Base-by-base conservation (phyloP, 2,329 filamentous ascomycete species). In the Nemania bipapillata region DNA sequence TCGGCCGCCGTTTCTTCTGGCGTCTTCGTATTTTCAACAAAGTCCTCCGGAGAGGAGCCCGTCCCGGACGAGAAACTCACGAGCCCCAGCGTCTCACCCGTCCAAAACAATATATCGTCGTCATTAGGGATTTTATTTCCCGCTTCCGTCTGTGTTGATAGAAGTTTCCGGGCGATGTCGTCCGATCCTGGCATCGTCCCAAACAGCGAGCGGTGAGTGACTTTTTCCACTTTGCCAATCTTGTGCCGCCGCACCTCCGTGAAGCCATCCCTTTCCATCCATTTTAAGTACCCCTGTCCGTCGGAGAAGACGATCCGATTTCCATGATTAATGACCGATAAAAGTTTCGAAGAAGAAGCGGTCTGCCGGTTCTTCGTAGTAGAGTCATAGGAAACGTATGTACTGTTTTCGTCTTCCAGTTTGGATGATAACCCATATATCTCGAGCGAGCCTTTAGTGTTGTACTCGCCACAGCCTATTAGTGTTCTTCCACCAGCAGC, bases 401-500 rank as follows among this genome's bases (percentile, higher is more conserved):
- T 75, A 11, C 24, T 35, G 26, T 28, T 40, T 11, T 30, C 35
- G 6, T 63, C 58, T 47, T 65, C 66, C 7, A 26, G 28, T 17
- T 77, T 70, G 75, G 80, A 80, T 26, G 81, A 83, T 0, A 93
- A 81, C 15, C 89, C 89, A 78, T 97, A 97, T n/a, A 97, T 82
- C 77, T 98, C 95, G 1, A 98, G 83, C 0, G 92, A 94, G 0
- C 95, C 95, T 79, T 96, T 94, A 35, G 91, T 93, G 74, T 96
- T 96, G 82, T 97, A 97, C 77, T 95, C 92, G 4, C 94, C 95
- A 45, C 92, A 92, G 2, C 93, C 92, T 59, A 97, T 87, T 28
- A 97, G 80, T 0, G 91, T 94, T 53, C 90, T 85, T 0, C 90
- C 86, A 12, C 79, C 86, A 0, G 80, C 74, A 0, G 79, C 78